Evolutionary conservation across 139 green algal species (phyloP).

Genomic region (Gonium pectorale): DNA sequence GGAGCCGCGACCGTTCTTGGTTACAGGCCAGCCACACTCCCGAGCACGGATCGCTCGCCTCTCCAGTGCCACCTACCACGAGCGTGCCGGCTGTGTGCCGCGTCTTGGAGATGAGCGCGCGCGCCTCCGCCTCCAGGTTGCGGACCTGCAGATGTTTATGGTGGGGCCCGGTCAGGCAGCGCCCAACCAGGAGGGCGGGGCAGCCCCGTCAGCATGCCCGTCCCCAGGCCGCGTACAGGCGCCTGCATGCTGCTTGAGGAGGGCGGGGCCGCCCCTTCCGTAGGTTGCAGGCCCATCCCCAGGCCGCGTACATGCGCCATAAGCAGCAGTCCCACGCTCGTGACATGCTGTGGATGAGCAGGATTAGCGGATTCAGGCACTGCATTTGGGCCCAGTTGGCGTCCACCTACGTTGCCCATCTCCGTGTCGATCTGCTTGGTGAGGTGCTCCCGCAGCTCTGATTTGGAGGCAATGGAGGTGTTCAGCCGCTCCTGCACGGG

Average conservation of each 20-base stretch:
- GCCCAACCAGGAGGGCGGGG: no score
- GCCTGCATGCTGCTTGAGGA: no score
- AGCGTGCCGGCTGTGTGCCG: conserved; percentile 55
- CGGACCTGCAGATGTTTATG: conserved; percentile 10
- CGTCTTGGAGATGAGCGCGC: conserved; percentile 52
- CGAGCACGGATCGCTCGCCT: background rate
- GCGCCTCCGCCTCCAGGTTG: conserved; percentile 51
- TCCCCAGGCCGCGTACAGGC: no score
- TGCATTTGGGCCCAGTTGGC: no score
- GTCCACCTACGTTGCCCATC: conserved; percentile 35
- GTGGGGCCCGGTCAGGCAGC: background rate
- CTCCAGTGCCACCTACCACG: conserved; percentile 31
- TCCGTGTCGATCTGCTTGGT: conserved; percentile 41
- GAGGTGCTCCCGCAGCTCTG: conserved; percentile 47
- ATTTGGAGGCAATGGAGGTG: conserved; percentile 13
- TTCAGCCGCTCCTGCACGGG: conserved; percentile 45
- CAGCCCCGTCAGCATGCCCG: no score
- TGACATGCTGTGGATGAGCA: no score
- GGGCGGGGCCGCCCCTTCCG: no score
- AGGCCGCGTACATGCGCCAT: no score
- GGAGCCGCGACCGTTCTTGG: background rate
- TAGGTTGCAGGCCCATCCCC: no score
- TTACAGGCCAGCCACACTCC: background rate
- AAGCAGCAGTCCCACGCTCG: no score
- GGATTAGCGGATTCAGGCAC: no score